Evolutionary conservation across 768 basidiomycete genomes (phyloP).

Genomic region (Serendipita sp.): DNA sequence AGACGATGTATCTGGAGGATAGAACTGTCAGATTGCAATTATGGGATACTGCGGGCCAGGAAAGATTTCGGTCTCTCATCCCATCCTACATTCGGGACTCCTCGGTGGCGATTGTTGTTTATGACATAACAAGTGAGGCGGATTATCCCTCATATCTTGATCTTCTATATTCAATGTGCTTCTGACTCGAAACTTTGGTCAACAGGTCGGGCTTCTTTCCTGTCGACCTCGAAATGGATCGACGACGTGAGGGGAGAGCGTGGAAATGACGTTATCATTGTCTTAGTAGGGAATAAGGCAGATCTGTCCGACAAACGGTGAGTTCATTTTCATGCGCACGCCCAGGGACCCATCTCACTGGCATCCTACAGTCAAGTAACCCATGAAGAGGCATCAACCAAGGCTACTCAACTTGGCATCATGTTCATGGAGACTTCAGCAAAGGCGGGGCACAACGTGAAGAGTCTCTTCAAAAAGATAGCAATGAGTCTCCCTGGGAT

Average conservation of each 20-base stretch:
- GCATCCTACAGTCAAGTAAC: conserved; percentile 73
- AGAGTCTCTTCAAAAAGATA: conserved; percentile 98
- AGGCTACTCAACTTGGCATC: conserved; percentile 77
- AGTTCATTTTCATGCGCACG: conserved; percentile 16
- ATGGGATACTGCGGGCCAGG: conserved; percentile 98
- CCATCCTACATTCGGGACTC: conserved; percentile 98
- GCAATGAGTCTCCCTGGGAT: conserved; percentile 95
- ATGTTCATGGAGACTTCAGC: conserved; percentile 99
- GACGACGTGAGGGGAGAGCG: conserved; percentile 96
- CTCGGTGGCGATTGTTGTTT: conserved; percentile 96
- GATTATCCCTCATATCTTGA: background rate
- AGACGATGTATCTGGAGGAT: conserved; percentile 99
- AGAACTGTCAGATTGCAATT: conserved; percentile 92
- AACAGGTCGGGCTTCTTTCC: conserved; percentile 88
- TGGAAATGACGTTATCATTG: conserved; percentile 95
- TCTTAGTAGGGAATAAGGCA: conserved; percentile 96
- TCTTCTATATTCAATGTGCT: background rate
- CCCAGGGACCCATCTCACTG: background rate
- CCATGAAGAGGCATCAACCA: conserved; percentile 86
- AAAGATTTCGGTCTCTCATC: conserved; percentile 93
- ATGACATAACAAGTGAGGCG: conserved; percentile 86
- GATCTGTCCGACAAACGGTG: conserved; percentile 97
- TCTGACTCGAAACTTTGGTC: background rate
- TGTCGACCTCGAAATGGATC: conserved; percentile 98
- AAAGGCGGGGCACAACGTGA: conserved; percentile 98